Evolutionary conservation across 306 rosid species (phyloP).

Genomic region (Fragaria nilgerrensis): DNA sequence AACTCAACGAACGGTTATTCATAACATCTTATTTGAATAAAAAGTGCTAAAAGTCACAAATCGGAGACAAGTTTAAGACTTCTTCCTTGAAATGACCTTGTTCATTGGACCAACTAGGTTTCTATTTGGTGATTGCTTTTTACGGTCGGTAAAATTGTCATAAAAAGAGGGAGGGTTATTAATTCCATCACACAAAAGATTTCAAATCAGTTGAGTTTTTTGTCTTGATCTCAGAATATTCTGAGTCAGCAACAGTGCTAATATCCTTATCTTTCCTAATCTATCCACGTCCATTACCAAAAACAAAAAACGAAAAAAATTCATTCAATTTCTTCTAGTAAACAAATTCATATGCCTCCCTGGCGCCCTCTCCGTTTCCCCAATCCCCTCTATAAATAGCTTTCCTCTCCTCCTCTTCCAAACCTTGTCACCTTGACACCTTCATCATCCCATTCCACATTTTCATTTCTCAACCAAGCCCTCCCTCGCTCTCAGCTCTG

Average conservation of each 20-base stretch:
- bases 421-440: neutral
- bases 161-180: neutral
- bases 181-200: neutral
- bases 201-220: neutral
- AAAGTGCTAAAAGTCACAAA: no score
- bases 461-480: neutral
- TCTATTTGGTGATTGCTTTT: no score
- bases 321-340: neutral
- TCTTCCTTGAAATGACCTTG: no score
- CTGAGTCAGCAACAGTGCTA: conserved; percentile 9
- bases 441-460: neutral
- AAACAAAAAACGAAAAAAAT: neutral
- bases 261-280: neutral
- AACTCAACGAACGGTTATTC: no score
- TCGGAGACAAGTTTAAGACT: no score
- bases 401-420: neutral
- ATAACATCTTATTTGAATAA: no score
- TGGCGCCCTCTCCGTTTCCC: neutral
- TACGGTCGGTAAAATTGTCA: no score
- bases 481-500: neutral
- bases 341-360: neutral
- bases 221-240: neutral
- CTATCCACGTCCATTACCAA: conserved; percentile 5
- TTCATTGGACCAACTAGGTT: no score
- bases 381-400: neutral